These are phyloP conservation scores for Syzygium grande DNA, from an alignment of 345 rosid genomes.

Conservation along the genomic window DNA sequence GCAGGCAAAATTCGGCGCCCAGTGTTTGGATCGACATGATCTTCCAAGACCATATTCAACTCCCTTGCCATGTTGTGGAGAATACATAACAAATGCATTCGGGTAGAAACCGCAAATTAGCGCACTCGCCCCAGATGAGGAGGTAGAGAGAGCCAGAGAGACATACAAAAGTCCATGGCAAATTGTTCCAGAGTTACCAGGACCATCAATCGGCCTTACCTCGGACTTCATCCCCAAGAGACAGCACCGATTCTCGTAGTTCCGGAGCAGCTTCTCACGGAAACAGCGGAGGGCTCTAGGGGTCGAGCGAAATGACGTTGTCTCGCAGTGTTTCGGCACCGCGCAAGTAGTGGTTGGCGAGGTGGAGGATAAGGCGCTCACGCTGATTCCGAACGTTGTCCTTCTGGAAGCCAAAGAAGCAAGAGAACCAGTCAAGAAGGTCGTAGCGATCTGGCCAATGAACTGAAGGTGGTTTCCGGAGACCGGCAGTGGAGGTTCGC, in stretches of 20 bases:
- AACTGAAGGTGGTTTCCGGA: no score
- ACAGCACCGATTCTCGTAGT: conserved; percentile 75
- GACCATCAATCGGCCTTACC: conserved; percentile 13
- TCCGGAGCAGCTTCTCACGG: conserved; percentile 49
- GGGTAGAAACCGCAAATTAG: conserved; percentile 43
- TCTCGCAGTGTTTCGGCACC: conserved; percentile 27
- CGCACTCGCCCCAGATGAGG: conserved; percentile 61
- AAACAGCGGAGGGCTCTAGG: conserved; percentile 4
- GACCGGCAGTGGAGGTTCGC: no score
- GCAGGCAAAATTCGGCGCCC: conserved; percentile 42
- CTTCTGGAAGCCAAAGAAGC: conserved; percentile 57
- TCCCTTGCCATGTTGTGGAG: conserved; percentile 50
- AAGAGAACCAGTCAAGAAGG: conserved; percentile 63
- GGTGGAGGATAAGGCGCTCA: conserved; percentile 83
- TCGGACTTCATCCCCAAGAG: conserved; percentile 44
- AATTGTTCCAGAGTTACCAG: conserved; percentile 6
- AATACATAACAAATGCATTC: conserved; percentile 55
- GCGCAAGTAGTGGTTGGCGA: conserved; percentile 82
- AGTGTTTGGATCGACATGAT: conserved; percentile 32
- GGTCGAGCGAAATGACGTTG: conserved; percentile 37
- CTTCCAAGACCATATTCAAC: conserved; percentile 32
- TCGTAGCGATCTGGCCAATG: conserved; percentile 25
- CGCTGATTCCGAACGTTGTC: conserved; percentile 80
- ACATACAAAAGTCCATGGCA: conserved; percentile 48
- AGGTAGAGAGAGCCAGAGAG: conserved; percentile 36